Evolutionary conservation across 2,329 filamentous ascomycete species (phyloP).

Genomic region (Fusarium sp.): DNA sequence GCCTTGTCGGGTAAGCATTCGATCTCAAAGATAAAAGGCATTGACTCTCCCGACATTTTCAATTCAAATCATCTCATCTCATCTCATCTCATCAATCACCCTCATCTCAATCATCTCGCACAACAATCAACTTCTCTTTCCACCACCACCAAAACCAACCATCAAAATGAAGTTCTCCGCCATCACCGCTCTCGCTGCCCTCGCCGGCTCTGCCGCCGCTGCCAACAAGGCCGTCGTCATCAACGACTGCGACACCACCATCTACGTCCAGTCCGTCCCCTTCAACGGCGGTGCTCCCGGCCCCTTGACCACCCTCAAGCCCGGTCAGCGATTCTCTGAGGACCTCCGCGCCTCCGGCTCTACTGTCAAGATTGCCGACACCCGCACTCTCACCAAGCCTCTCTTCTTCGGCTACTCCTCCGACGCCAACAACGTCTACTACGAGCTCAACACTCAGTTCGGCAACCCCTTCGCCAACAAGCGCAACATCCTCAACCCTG

Average conservation of each 20-base stretch:
- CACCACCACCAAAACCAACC: not conserved
- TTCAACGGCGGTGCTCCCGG: conserved; percentile 50
- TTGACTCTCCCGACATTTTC: conserved; percentile 5
- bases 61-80: not conserved
- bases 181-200: conserved; percentile 46
- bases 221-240: conserved; percentile 53
- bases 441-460: conserved; percentile 53
- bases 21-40: conserved; percentile 8
- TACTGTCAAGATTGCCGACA: conserved; percentile 56
- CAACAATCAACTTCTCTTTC: not conserved
- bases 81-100: conserved; percentile 1
- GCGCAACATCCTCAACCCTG: conserved; percentile 54
- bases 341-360: conserved; percentile 52
- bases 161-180: conserved; percentile 49
- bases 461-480: conserved; percentile 56
- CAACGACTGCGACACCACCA: conserved; percentile 50
- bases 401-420: conserved; percentile 60
- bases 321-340: conserved; percentile 53
- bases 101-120: not conserved
- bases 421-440: conserved; percentile 54
- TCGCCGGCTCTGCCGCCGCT: conserved; percentile 46
- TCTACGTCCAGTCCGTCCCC: conserved; percentile 56
- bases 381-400: conserved; percentile 52
- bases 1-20: not conserved
- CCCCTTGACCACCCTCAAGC: conserved; percentile 49